These are phyloP conservation scores for Sporothrix inflata DNA, from an alignment of 2,329 filamentous ascomycete species.

Conservation along the genomic window DNA sequence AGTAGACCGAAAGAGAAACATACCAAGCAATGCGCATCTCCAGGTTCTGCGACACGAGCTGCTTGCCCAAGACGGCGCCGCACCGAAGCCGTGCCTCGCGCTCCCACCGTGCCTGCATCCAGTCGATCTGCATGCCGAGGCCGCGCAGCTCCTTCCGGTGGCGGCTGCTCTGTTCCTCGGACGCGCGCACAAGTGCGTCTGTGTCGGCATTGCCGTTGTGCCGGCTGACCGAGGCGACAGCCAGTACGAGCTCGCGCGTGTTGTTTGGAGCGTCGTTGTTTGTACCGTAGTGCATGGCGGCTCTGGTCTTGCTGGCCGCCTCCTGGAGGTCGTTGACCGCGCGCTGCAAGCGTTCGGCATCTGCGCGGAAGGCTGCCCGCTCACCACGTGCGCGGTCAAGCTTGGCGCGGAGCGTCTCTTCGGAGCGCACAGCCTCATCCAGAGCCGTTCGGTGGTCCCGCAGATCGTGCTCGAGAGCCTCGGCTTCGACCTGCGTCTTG, in stretches of 20 bases:
- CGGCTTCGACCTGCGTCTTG: conserved; percentile 64
- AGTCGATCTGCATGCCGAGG: conserved; percentile 86
- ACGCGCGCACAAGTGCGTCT: conserved; percentile 61
- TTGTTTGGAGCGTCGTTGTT: conserved; percentile 26
- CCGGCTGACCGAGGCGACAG: conserved; percentile 38
- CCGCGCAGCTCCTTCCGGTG: conserved; percentile 79
- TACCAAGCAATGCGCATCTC: conserved; percentile 90
- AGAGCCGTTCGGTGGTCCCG: conserved; percentile 70
- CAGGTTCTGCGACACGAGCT: conserved; percentile 76
- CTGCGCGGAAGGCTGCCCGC: conserved; percentile 58
- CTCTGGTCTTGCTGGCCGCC: conserved; percentile 44
- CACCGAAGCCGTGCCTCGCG: conserved; percentile 79
- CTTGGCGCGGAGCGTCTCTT: conserved; percentile 65
- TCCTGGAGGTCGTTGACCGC: conserved; percentile 54
- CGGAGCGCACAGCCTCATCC: conserved; percentile 57
- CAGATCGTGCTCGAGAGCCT: conserved; percentile 74
- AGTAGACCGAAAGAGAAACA: conserved; percentile 45
- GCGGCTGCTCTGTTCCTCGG: conserved; percentile 65
- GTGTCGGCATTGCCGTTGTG: conserved; percentile 50
- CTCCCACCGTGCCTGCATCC: conserved; percentile 79
- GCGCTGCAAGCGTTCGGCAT: conserved; percentile 57
- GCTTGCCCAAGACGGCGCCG: conserved; percentile 85
- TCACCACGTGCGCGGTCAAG: conserved; percentile 72
- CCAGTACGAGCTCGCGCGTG: conserved; percentile 31
- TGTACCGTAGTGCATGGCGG: conserved; percentile 34